Base-by-base conservation (phyloP, 2,329 filamentous ascomycete genomes). In the Penicillium sp. region DNA sequence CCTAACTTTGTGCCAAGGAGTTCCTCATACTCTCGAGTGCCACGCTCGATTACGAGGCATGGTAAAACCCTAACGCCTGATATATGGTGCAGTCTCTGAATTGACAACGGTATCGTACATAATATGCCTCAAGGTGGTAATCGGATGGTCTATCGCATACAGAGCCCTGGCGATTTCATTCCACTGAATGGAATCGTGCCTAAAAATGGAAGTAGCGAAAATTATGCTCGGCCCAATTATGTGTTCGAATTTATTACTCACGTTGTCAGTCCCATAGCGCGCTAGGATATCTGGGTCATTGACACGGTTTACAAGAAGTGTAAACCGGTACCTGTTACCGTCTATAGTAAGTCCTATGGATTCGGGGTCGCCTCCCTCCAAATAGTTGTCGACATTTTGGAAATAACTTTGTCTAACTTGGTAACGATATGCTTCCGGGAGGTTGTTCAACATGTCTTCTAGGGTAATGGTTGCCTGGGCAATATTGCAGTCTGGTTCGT, bases 1-100 rank as follows among this genome's bases (percentile, higher is more conserved):
- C 53, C 53, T 6, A 55, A 12, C 4, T 15, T 12, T 23, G 53
- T 50, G 6, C 53, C 53, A 6, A 55, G 21, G 3, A 55, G 15
- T 31, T 55, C 17, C 15, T 50, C 17, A 41, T 29, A 55, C 21
- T 50, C 46, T 19, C 2, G 12, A 25, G 37, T 55, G 10, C 41
- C 49, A 42, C 45, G 23, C 17, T 43, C 19, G 43, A 56, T 4
- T 13, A 8, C 21, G 13, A 25, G 15, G 17, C 9, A 9, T n/a
- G 9, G n/a, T n/a, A n/a, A n/a, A n/a, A n/a, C n/a, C n/a, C n/a
- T n/a, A n/a, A n/a, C n/a, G 2, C 9, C 10, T 3, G 4, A 54
- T n/a, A 33, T 48, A 31, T 4, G 33, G 19, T 35, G 2, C 25
- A 2, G 45, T 55, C 15, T 42, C 27, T 0, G 10, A 9, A 27